Evolutionary conservation across 768 basidiomycete species (phyloP).

Genomic region (Trametes sanguinea): DNA sequence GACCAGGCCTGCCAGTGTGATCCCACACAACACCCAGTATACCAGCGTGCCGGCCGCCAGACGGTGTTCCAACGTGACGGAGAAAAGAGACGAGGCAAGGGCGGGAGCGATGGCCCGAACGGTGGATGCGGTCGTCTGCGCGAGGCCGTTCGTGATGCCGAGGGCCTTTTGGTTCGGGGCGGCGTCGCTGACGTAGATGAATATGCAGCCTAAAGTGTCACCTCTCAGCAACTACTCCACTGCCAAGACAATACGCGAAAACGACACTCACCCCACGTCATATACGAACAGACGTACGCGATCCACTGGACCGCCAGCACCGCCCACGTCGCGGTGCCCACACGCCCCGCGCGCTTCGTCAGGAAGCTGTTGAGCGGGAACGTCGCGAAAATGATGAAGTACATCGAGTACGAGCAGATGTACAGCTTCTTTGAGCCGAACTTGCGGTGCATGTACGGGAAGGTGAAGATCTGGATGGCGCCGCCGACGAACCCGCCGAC

Average conservation of each 20-base stretch:
- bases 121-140: constrained; percentile 50
- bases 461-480: constrained; percentile 35
- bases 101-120: constrained; percentile 53
- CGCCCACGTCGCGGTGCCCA: constrained; percentile 32
- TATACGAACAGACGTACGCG: constrained; percentile 29
- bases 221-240: too few relatives aligned
- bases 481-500: constrained; percentile 37
- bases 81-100: constrained; percentile 53
- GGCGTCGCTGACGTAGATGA: constrained; percentile 34
- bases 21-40: constrained; percentile 25
- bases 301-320: constrained; percentile 30
- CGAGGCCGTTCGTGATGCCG: constrained; percentile 53
- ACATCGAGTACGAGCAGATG: constrained; percentile 30
- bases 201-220: constrained; percentile 24
- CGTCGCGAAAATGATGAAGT: constrained; percentile 33
- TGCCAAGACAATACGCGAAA: neutral
- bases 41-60: constrained; percentile 47
- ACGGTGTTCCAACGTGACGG: constrained; percentile 45
- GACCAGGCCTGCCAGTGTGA: constrained; percentile 20
- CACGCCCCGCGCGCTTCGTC: constrained; percentile 27
- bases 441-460: constrained; percentile 33
- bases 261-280: constrained; percentile 36
- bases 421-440: constrained; percentile 38
- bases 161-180: constrained; percentile 36
- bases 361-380: constrained; percentile 37